Evolutionary conservation across 441 rosid genomes (phyloP), one percentile per base, ranked within the genome.

Genomic region (Metrosideros polymorpha): DNA sequence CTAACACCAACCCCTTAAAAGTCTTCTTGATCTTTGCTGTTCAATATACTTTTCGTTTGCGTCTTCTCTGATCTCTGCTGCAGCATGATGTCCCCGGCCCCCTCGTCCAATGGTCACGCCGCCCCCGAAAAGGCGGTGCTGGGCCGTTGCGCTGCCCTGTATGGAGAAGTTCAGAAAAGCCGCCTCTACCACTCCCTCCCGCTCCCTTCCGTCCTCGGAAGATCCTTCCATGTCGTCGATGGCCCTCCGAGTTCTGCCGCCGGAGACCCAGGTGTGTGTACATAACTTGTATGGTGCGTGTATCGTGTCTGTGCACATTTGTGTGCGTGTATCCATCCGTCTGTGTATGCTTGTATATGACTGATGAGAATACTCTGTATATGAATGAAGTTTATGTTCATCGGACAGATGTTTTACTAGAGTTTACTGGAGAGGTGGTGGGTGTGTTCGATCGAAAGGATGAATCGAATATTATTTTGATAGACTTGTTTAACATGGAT

Each of bases 221-320:
- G 59, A 6, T 82, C 84, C 15, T 86, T 86, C 43, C 47, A 57
- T 25, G n/a, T 82, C 39, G 82, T 86, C 77, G 77, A 86, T 86
- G 87, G 87, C 54, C 87, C 87, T 50, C 87, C 52, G 24, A 86
- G 87, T 35, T 86, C 87, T 1, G 54, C 87, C 8, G 85, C 87
- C 14, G 87, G 87, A 50, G 52, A 82, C 50, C 85, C 87, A 39
- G 87, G 87, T 86, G 42, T 35, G 79, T 1, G n/a, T 71, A n/a
- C n/a, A n/a, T n/a, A n/a, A n/a, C n/a, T n/a, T n/a, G n/a, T n/a
- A n/a, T n/a, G n/a, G n/a, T n/a, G n/a, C 25, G 25, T 43, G 19
- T 25, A 85, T n/a, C n/a, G n/a, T 84, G 63, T 25, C 1, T 43
- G 25, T 57, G 30, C 2, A 24, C 45, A 30, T 71, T 39, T 4